Evolutionary conservation across 2,329 filamentous ascomycete genomes (phyloP).

Genomic region (Hymenoscyphus infarciens): DNA sequence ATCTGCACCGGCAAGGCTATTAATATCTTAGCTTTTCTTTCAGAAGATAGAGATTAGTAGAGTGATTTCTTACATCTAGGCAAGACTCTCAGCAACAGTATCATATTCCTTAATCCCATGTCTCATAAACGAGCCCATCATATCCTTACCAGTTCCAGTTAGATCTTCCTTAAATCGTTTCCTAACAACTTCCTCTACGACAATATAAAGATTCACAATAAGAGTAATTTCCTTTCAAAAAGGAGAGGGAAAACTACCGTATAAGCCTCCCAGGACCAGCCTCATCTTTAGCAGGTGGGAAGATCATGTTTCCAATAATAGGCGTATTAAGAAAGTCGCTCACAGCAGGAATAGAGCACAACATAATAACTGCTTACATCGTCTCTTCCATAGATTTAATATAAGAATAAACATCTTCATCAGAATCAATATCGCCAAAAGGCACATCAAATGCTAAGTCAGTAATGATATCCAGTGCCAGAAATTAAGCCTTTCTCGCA

Average conservation of each 20-base stretch:
- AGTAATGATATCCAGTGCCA: slow-evolving; percentile 52
- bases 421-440: not conserved
- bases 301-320: slow-evolving; percentile 39
- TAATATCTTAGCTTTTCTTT: not conserved
- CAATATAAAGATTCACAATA: not conserved
- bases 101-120: slow-evolving; percentile 25
- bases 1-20: not conserved
- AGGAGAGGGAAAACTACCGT: slow-evolving; percentile 37
- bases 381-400: slow-evolving; percentile 41
- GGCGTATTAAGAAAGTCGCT: slow-evolving; percentile 42
- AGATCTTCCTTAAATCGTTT: slow-evolving; percentile 44
- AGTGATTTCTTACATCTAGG: not conserved
- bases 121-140: slow-evolving; percentile 47
- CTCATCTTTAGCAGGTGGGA: slow-evolving; percentile 41
- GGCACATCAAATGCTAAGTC: slow-evolving; percentile 47
- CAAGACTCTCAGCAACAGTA: slow-evolving; percentile 14
- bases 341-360: slow-evolving; percentile 38
- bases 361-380: not conserved
- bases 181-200: slow-evolving; percentile 43
- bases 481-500: slow-evolving; percentile 48
- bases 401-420: slow-evolving; percentile 41
- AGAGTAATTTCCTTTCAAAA: not conserved
- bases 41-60: too few species aligned
- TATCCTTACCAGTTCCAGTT: slow-evolving; percentile 44
- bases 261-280: slow-evolving; percentile 42